These are phyloP conservation scores for Taphrina wiesneri DNA, from an alignment of 1,139 yeast species.

Conservation along the genomic window DNA sequence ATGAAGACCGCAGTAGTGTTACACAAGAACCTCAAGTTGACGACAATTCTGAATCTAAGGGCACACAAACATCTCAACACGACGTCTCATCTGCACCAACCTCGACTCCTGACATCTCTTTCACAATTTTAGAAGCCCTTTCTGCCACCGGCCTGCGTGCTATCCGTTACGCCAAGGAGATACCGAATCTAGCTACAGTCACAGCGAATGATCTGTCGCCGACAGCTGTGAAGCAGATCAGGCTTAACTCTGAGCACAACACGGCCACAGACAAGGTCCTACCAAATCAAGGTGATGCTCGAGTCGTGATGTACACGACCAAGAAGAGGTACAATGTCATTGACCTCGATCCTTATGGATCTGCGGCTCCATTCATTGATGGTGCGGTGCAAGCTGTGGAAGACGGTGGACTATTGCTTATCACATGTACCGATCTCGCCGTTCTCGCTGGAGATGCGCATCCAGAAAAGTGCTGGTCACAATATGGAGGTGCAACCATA, in stretches of 20 bases:
- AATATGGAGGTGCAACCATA: constrained; percentile 88
- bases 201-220: constrained; percentile 86
- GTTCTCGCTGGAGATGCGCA: constrained; percentile 94
- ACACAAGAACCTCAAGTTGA: not conserved
- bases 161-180: constrained; percentile 85
- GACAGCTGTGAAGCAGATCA: constrained; percentile 83
- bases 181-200: constrained; percentile 67
- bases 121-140: constrained; percentile 79
- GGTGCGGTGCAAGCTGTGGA: constrained; percentile 78
- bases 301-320: constrained; percentile 66
- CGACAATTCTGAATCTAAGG: constrained; percentile 23
- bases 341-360: constrained; percentile 96
- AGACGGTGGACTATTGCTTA: constrained; percentile 79
- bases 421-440: constrained; percentile 95
- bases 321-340: constrained; percentile 66
- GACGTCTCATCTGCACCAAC: constrained; percentile 6
- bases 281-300: constrained; percentile 85
- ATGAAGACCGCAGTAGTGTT: not conserved
- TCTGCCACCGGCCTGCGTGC: constrained; percentile 96
- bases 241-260: constrained; percentile 69
- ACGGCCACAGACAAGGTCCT: constrained; percentile 56
- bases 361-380: constrained; percentile 93
- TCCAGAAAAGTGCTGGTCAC: constrained; percentile 93
- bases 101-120: constrained; percentile 49
- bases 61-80: not conserved